Percentiles rank a stretch among this genome's conserved stretches.
Evolutionary conservation across 2,329 filamentous ascomycete species (phyloP).

Genomic region (Diaporthe sp.): DNA sequence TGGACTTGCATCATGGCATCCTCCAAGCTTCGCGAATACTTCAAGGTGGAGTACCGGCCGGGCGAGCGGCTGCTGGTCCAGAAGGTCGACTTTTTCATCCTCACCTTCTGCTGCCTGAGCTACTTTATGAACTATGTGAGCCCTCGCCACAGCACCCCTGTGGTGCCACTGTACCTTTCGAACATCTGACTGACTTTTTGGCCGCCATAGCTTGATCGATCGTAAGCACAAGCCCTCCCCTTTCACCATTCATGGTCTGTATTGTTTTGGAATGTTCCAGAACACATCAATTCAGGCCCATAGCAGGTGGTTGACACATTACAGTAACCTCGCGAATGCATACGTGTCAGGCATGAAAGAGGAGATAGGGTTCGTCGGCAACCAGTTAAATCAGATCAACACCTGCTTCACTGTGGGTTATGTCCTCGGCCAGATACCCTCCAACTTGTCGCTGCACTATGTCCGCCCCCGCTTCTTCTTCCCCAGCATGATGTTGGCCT

Average conservation of each 20-base stretch:
- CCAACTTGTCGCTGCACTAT: constrained; percentile 71
- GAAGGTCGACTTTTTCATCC: constrained; percentile 73
- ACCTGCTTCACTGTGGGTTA: constrained; percentile 59
- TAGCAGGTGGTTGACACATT: not conserved
- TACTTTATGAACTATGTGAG: constrained; percentile 55
- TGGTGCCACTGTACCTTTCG: not conserved
- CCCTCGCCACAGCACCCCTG: not conserved
- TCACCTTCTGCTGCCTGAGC: constrained; percentile 71
- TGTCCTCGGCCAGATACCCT: constrained; percentile 65
- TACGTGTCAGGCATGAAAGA: constrained; percentile 66
- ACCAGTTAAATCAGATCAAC: constrained; percentile 64
- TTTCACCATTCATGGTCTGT: not conserved
- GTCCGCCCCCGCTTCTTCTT: constrained; percentile 72
- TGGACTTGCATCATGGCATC: not conserved
- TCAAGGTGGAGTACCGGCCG: constrained; percentile 47
- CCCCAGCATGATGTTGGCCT: constrained; percentile 71
- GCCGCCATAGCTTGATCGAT: constrained; percentile 54
- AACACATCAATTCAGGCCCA: not conserved
- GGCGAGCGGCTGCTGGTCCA: constrained; percentile 57
- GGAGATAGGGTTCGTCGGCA: constrained; percentile 58
- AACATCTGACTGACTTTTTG: constrained; percentile 3
- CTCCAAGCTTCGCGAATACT: constrained; percentile 44
- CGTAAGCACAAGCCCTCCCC: constrained; percentile 34
- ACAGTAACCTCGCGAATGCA: constrained; percentile 59
- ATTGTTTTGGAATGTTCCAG: not conserved